Conservation (phyloP, 306 rosid species). For the Lupinus albus region DNA sequence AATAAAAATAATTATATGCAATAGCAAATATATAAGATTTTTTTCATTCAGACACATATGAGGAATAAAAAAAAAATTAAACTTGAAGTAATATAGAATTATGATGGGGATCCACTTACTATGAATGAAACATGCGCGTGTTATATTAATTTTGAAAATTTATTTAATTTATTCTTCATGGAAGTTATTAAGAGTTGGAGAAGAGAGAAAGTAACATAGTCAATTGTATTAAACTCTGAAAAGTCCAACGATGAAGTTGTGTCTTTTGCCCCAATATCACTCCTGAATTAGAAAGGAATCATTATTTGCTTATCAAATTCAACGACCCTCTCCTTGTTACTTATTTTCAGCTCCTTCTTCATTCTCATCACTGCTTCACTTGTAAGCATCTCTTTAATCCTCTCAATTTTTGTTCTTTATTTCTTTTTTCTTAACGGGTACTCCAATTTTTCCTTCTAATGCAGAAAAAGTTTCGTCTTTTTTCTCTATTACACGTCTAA, state of each 20-base stretch:
- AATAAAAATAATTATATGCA: too few species aligned
- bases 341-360: conserved; percentile 33
- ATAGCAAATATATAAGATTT: too few species aligned
- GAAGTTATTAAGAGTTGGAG: background rate
- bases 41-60: too few species aligned
- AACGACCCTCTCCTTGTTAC: conserved; percentile 21
- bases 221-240: conserved; percentile 45
- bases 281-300: conserved; percentile 35
- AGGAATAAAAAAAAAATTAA: too few species aligned
- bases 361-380: conserved; percentile 39
- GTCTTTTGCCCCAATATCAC: conserved; percentile 24
- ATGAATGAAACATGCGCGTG: too few species aligned
- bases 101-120: too few species aligned
- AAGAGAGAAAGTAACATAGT: conserved; percentile 17
- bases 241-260: conserved; percentile 46
- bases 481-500: background rate
- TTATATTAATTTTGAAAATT: too few species aligned
- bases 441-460: conserved; percentile 12
- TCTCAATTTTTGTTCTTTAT: background rate
- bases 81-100: too few species aligned
- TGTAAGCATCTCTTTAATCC: conserved; percentile 28
- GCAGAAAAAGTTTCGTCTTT: conserved; percentile 3
- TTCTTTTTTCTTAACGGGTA: conserved; percentile 10
- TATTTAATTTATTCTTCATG: background rate
- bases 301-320: conserved; percentile 40